Base-by-base conservation (phyloP, 202 grass and related monocot species). In the Carex sylvatica region DNA sequence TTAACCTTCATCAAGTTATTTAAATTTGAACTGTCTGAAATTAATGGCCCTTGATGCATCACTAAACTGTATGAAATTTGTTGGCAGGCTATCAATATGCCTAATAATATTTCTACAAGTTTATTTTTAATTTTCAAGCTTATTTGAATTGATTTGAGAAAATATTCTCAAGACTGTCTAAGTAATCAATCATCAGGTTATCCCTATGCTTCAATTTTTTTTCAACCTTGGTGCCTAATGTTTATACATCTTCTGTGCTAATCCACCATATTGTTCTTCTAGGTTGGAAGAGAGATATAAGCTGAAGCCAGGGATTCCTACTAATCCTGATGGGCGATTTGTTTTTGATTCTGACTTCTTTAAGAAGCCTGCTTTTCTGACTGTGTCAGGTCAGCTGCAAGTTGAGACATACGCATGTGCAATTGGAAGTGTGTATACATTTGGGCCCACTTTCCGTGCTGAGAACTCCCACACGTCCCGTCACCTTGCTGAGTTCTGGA, bases 401-500 rank as follows among this genome's bases (percentile, higher is more conserved):
- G 94, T 97, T 20, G 92, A 97, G 85, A 97, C 94, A 19, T 97
- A 92, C 66, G 92, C 94, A 14, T 97, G 92, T 82, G 92, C 90
- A 74, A 88, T 97, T 64, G 88, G 92, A 78, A 94, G 82, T 35
- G 94, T 97, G 13, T 97, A 97, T 84, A 97, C 94, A 56, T 97
- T 97, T 91, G 94, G 94, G 30, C 94, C 94, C 51, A 97, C 94
- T 63, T 94, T 97, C 87, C 86, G 91, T 66, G 94, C 94, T 65
- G 94, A 97, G 75, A 90, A 97, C 81, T 97, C 94, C 1, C 94
- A 97, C 69, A 97, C 94, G 0, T 91, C 94, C 31, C 90, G 94
- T 5, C 94, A 97, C 86, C 87, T 97, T 73, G 88, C 92, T 28
- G 94, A 97, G 64, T 97, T 97, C 93, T 97, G 94, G 94, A 97